phyloP scores from a whole-genome alignment of 2,329 filamentous ascomycete genomes.

The Botryotinia globosa region DNA sequence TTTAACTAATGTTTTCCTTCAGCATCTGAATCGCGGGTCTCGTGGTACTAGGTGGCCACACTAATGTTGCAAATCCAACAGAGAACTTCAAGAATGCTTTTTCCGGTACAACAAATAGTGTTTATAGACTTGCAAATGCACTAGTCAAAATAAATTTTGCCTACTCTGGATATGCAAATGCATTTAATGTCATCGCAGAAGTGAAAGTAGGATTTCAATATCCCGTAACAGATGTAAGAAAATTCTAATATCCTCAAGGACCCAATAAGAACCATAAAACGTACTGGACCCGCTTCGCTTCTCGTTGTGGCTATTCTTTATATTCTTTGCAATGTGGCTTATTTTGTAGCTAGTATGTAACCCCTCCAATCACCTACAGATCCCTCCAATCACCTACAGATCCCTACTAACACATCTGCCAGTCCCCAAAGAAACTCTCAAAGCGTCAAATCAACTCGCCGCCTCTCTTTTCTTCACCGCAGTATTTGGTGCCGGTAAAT shows the following conservation, averaged over 20 bases:
- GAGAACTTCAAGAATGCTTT: conserved; percentile 57
- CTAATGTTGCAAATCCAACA: conserved; percentile 48
- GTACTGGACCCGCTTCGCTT: conserved; percentile 49
- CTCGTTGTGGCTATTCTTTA: conserved; percentile 53
- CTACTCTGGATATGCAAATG: conserved; percentile 56
- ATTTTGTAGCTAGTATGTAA: conserved; percentile 50
- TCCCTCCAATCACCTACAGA: not conserved
- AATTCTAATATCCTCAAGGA: conserved; percentile 41
- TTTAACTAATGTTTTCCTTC: not conserved
- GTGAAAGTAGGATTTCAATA: conserved; percentile 44
- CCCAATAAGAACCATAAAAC: conserved; percentile 54
- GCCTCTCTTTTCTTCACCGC: conserved; percentile 46
- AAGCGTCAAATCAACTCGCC: conserved; percentile 48
- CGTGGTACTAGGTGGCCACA: conserved; percentile 59
- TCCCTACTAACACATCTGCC: not conserved
- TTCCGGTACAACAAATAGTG: conserved; percentile 45
- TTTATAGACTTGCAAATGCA: conserved; percentile 54
- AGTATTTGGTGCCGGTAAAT: conserved; percentile 49
- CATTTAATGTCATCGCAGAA: conserved; percentile 62
- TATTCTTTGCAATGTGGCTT: conserved; percentile 58
- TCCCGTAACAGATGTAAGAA: not conserved
- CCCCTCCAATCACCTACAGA: not conserved
- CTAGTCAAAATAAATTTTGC: conserved; percentile 59
- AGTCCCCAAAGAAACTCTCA: conserved; percentile 54
- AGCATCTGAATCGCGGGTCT: conserved; percentile 57